Evolutionary conservation across 306 rosid species (phyloP).

Genomic region (Astragalus membranaceus): DNA sequence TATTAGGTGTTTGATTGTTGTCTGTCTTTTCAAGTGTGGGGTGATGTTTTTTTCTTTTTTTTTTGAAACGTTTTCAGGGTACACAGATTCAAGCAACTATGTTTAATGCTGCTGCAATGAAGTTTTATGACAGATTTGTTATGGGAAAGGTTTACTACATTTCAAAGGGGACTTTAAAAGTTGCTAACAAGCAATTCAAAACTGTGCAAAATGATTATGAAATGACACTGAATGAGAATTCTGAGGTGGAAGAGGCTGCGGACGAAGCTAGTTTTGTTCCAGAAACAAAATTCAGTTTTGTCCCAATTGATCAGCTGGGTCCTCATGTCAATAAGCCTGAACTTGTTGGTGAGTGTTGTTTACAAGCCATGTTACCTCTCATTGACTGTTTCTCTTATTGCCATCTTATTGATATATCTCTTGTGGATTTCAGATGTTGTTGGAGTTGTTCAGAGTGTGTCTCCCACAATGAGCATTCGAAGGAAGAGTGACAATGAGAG

Average conservation of each 20-base stretch:
- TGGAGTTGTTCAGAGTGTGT: slow-evolving; percentile 83
- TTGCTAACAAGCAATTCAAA: slow-evolving; percentile 86
- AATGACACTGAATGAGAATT: slow-evolving; percentile 77
- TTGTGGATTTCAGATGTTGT: slow-evolving; percentile 50
- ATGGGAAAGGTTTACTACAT: slow-evolving; percentile 84
- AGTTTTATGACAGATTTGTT: slow-evolving; percentile 70
- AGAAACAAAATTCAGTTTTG: slow-evolving; percentile 65
- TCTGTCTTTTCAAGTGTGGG: neutral
- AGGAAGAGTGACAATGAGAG: slow-evolving; percentile 77
- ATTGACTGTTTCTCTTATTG: no score
- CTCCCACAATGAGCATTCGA: slow-evolving; percentile 79
- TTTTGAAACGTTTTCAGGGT: slow-evolving; percentile 44
- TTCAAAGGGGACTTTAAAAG: slow-evolving; percentile 70
- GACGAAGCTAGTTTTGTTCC: slow-evolving; percentile 72
- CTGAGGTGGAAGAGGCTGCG: slow-evolving; percentile 84
- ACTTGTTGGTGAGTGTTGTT: slow-evolving; percentile 65
- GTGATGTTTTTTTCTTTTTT: neutral
- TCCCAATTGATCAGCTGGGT: slow-evolving; percentile 78
- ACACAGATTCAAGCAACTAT: slow-evolving; percentile 97
- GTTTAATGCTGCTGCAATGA: slow-evolving; percentile 90
- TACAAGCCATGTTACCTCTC: neutral
- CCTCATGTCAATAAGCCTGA: slow-evolving; percentile 64
- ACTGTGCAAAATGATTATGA: slow-evolving; percentile 92
- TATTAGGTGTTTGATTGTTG: neutral
- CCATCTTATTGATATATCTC: neutral